Evolutionary conservation across 2,329 filamentous ascomycete species (phyloP), one percentile per base, ranked within the genome.

Genomic region (Aspergillus arachidicola): DNA sequence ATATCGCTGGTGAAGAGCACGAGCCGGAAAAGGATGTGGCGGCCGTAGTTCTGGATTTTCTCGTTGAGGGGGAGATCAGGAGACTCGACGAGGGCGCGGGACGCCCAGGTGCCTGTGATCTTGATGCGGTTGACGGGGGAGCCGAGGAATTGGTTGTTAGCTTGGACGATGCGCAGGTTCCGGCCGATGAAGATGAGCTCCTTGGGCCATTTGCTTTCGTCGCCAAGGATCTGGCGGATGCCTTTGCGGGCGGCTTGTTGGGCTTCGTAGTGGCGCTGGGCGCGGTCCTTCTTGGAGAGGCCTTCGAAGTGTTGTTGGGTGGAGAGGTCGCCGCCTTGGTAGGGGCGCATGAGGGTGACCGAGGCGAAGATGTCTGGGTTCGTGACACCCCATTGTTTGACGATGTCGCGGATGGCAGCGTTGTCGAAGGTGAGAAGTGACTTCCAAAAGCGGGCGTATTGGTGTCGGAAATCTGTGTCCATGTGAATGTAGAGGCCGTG

Each of bases 401-500:
- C 93, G 64, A 97, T 89, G 26, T 87, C 82, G 59, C 81, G 77
- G 59, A 98, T 89, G 2, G 91, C 92, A 26, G 85, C 82, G 79
- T 97, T 97, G 82, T 99, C 95, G 69, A 98, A 95, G 0, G 93
- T 93, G 82, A 98, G 88, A 12, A 99, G 86, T 0, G 91, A 89
- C 78, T 96, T 96, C 95, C 95, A 99, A 81, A 99, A 95, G 4
- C 87, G 83, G 21, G 89, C 89, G 77, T 98, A 98, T 76, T 98
- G 88, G 73, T 90, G 89, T 12, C 93, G 87, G 81, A 98, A 97
- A 64, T 87, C 82, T 1, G 91, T 89, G 28, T 87, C 84, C 91
- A 98, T 95, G 77, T 92, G 90, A 61, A 98, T 92, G 80, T 99
- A 99, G 6, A 99, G 87, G 0, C 95, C 95, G 78, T 99, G 95